Evolutionary conservation across 345 rosid genomes (phyloP).

Genomic region (Gossypium rotundifolium): DNA sequence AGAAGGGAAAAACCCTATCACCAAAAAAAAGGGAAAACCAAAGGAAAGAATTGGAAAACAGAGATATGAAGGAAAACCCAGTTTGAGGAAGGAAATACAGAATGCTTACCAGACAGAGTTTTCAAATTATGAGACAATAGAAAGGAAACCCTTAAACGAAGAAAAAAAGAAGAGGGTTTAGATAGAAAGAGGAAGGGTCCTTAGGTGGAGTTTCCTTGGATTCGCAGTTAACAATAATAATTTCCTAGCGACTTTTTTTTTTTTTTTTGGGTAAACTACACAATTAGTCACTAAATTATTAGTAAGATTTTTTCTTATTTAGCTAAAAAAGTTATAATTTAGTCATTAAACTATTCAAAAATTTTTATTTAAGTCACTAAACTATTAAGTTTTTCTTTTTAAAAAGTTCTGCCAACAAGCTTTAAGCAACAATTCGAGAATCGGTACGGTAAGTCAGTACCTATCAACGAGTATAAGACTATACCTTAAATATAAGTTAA

Average conservation of each 20-base stretch:
- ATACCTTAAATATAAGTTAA: no score
- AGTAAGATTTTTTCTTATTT: accelerated
- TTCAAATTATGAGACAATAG: neutral
- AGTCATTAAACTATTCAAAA: accelerated
- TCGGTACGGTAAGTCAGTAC: accelerated
- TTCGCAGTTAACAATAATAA: neutral
- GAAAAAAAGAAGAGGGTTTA: neutral
- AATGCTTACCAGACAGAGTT: neutral
- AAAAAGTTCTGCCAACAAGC: no score
- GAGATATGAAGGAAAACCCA: neutral
- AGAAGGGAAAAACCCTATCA: neutral
- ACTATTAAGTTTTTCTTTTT: no score
- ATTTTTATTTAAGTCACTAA: accelerated
- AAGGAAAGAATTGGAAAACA: neutral
- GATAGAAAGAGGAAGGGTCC: neutral
- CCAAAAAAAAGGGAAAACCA: neutral
- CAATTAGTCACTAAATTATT: no score
- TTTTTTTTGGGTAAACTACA: no score
- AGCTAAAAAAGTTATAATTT: no score
- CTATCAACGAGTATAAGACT: no score
- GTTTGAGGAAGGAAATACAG: neutral
- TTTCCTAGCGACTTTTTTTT: no score
- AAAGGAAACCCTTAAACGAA: neutral
- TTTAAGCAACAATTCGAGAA: no score
- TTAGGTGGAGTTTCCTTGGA: neutral